Percentiles rank a stretch among this genome's conserved stretches.
These are phyloP conservation scores for Cercospora nicotianae DNA, from an alignment of 2,329 filamentous ascomycete genomes.

Conservation along the genomic window DNA sequence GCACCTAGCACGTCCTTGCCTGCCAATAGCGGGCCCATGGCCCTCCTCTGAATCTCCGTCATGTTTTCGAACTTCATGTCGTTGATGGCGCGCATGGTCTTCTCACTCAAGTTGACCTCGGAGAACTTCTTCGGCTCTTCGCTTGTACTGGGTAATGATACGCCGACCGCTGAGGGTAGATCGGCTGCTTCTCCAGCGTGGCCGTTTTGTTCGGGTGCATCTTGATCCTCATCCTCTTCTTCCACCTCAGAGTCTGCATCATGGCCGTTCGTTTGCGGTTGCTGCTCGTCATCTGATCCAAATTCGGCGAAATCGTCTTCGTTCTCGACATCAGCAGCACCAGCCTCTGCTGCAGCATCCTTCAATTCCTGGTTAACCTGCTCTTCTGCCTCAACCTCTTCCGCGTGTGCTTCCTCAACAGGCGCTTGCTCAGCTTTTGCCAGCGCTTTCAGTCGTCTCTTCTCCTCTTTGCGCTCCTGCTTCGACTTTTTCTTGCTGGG, in stretches of 20 bases:
- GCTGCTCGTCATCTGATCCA: conserved; percentile 37
- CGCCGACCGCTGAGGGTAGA: conserved; percentile 56
- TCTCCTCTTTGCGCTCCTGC: conserved; percentile 27
- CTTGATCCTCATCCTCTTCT: conserved; percentile 33
- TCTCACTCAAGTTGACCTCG: conserved; percentile 81
- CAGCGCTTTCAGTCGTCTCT: conserved; percentile 18
- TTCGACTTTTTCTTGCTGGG: conserved; percentile 30
- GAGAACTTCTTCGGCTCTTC: conserved; percentile 69
- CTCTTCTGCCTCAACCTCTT: conserved; percentile 29
- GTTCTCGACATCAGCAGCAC: conserved; percentile 13
- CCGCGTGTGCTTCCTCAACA: conserved; percentile 16
- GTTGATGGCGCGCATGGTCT: conserved; percentile 81
- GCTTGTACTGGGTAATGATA: conserved; percentile 60
- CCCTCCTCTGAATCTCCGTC: conserved; percentile 89
- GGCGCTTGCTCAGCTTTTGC: conserved; percentile 5
- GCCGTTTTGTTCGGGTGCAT: conserved; percentile 20
- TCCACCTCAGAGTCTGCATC: conserved; percentile 38
- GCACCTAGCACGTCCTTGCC: conserved; percentile 92
- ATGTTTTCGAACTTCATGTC: conserved; percentile 94
- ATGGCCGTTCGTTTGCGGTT: conserved; percentile 39
- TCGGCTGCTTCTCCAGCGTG: conserved; percentile 46
- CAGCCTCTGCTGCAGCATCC: conserved; percentile 27
- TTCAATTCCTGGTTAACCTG: conserved; percentile 36
- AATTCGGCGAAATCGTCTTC: conserved; percentile 41
- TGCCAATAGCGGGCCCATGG: conserved; percentile 83